Evolutionary conservation across 2,329 filamentous ascomycete genomes (phyloP), one percentile per base, ranked within the genome.

Genomic region (Trichoderma sp.): DNA sequence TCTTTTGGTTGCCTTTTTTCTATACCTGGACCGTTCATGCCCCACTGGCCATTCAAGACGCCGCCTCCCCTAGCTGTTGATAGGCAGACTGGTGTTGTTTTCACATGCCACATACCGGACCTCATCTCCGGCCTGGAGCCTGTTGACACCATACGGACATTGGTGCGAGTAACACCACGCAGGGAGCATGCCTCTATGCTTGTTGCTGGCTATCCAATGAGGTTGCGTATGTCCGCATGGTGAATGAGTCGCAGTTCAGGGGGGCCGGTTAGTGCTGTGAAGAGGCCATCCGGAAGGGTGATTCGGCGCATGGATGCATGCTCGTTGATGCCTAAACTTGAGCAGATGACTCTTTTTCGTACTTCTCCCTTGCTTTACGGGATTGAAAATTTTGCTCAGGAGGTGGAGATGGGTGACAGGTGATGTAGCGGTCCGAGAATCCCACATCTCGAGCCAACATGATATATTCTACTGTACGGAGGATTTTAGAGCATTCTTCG

Each of bases 81-180:
- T 32, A 23, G 26, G 7, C 55, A 26, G 55, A n/a, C 7, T 34
- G 53, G 28, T 34, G 36, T 26, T 36, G 36, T 26, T 36, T 26
- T 43, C 13, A 26, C 36, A 50, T 26, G 13, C 32, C 23, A 17
- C 15, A 13, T 57, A 47, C 65, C 66, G 66, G 66, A 68, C 66
- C 36, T 68, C 66, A 68, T 61, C 55, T 68, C 66, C 66, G 66
- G 66, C 36, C 13, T 34, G 36, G 36, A 50, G 36, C 55, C 36
- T n/a, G 28, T n/a, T 26, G n/a, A 34, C 26, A 43, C n/a, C 36
- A 34, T 15, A 3, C 3, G 39, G 2, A n/a, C 26, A 30, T 34
- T 61, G 4, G 26, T 34, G 17, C n/a, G 12, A 30, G n/a, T 13
- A 36, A 34, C 32, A 26, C 15, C 8, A 47, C 8, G 28, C 55